phyloP scores from a whole-genome alignment of 805 yeast genomes.

The Candida pseudoglaebosa region DNA sequence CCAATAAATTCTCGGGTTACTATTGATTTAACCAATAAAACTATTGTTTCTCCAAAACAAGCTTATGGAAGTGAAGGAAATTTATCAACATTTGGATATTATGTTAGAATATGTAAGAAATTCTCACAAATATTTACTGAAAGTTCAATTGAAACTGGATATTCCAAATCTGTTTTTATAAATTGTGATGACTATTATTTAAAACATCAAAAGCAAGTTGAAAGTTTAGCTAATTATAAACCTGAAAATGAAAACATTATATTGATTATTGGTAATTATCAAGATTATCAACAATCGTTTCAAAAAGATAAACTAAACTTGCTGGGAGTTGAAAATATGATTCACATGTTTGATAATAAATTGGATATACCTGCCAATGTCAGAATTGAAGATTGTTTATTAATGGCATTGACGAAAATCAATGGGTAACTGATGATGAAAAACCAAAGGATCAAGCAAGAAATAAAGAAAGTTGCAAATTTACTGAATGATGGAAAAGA shows the following conservation, averaged over 20 bases:
- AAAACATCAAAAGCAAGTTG: slow-evolving; percentile 18
- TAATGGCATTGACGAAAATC: slow-evolving; percentile 49
- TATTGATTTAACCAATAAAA: slow-evolving; percentile 57
- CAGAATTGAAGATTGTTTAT: slow-evolving; percentile 66
- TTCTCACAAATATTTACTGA: slow-evolving; percentile 71
- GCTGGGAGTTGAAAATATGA: slow-evolving; percentile 50
- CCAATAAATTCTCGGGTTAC: slow-evolving; percentile 82
- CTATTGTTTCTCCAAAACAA: slow-evolving; percentile 64
- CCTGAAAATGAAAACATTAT: slow-evolving; percentile 34
- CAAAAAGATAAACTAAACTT: slow-evolving; percentile 45
- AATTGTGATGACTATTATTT: slow-evolving; percentile 63
- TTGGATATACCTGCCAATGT: slow-evolving; percentile 50
- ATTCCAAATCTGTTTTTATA: slow-evolving; percentile 60
- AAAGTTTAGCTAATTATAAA: neutral
- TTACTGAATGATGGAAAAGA: too few species aligned
- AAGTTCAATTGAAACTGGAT: slow-evolving; percentile 59
- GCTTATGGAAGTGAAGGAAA: slow-evolving; percentile 68
- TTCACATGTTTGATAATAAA: slow-evolving; percentile 68
- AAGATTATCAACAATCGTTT: slow-evolving; percentile 53
- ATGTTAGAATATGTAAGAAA: slow-evolving; percentile 60
- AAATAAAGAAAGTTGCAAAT: too few species aligned
- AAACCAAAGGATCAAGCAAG: too few species aligned
- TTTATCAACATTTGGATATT: slow-evolving; percentile 64
- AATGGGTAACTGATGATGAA: too few species aligned
- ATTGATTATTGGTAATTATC: slow-evolving; percentile 62